Base-by-base conservation (phyloP, 2,329 filamentous ascomycete species). In the Cercospora janseana region DNA sequence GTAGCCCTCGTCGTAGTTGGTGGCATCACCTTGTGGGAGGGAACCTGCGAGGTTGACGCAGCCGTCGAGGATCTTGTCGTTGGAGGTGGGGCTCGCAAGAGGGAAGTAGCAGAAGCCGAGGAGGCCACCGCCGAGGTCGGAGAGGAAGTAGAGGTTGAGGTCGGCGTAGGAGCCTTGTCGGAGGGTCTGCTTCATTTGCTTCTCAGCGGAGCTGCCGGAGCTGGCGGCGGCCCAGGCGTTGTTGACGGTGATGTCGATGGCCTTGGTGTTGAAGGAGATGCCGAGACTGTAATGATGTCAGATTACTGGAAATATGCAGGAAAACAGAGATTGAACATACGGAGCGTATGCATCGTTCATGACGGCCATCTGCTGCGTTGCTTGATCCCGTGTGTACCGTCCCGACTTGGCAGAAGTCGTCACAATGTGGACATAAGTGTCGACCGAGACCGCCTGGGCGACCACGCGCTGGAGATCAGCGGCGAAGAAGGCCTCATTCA, bases 121-220 rank as follows among this genome's bases (percentile, higher is more conserved):
- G 4, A 60, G 49, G 16, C 57, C 60, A 27, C 48, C 56, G 29
- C 57, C 52, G 6, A 81, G 69, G 51, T 79, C 70, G 21, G 75
- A 77, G 58, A 79, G 75, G 66, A 80, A 81, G 66, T 80, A 81
- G 44, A 82, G 68, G 63, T 82, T 81, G 16, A 81, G 69, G 1
- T 74, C 72, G 24, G 61, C 59, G 63, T 81, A 81, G 29, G 62
- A 72, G 41, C 78, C 78, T 57, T 73, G 68, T 15, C 75, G 76
- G 5, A 82, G 72, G 3, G 71, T 63, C 27, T 64, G 62, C 63
- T 81, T 81, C 77, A 80, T 79, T 12, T 54, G 69, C 4, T 23
- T 29, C 32, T 60, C 53, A 29, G 49, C 54, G 13, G 72, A 54
- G 49, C 73, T 72, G 57, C 73, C 71, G 16, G 62, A 67, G 52